These are phyloP conservation scores for Suillus tomentosus DNA, from an alignment of 768 basidiomycete species.

Conservation along the genomic window DNA sequence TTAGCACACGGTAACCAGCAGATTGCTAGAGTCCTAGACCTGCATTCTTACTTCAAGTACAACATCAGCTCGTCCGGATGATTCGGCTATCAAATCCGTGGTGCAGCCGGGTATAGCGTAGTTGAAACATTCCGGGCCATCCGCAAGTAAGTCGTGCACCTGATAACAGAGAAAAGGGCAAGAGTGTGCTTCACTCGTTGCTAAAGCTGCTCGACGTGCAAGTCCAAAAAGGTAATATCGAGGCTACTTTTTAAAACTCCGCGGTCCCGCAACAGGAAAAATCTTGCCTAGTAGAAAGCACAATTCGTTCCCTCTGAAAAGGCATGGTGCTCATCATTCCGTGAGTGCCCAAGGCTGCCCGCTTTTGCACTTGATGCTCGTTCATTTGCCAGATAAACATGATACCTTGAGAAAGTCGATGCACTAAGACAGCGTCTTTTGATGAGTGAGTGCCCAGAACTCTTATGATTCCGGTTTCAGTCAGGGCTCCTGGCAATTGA, in stretches of 20 bases:
- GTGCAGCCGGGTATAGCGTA: neutral
- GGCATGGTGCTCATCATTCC: neutral
- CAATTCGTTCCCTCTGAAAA: neutral
- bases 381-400: neutral
- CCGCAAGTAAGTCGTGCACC: neutral
- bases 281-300: neutral
- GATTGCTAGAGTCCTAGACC: neutral
- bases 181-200: neutral
- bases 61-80: neutral
- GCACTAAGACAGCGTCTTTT: neutral
- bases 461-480: neutral
- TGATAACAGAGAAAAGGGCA: slow-evolving; percentile 5
- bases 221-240: neutral
- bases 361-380: neutral
- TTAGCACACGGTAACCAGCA: neutral
- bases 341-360: neutral
- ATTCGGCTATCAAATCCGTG: neutral
- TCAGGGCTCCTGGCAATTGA: neutral
- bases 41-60: neutral
- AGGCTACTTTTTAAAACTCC: slow-evolving; percentile 3
- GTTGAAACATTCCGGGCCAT: no score
- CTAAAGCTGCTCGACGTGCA: neutral
- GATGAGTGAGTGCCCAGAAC: neutral
- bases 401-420: neutral
- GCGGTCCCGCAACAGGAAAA: neutral